Percentiles rank a stretch among this genome's conserved stretches.
phyloP scores from a whole-genome alignment of 129 eudicot genomes.

The Artemisia argyi region DNA sequence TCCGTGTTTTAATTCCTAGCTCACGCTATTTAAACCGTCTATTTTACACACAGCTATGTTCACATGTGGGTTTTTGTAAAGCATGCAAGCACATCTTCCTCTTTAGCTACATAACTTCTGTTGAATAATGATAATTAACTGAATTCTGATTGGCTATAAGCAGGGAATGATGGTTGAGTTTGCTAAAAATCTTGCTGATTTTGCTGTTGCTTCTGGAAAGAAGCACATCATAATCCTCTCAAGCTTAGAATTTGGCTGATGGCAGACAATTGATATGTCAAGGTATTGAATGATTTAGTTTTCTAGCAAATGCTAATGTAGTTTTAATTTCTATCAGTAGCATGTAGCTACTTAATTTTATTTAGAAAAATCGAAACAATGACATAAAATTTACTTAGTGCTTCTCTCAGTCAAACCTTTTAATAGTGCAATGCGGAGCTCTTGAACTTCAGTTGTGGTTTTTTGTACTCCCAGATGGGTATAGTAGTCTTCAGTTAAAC shows the following conservation, averaged over 20 bases:
- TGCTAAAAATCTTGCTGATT: conserved; percentile 81
- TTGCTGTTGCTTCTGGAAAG: conserved; percentile 82
- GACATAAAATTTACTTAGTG: background rate
- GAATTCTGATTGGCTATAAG: no score
- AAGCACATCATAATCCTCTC: conserved; percentile 83
- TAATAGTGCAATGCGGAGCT: background rate
- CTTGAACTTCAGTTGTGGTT: background rate
- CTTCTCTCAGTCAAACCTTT: background rate
- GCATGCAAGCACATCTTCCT: no score
- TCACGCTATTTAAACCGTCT: no score
- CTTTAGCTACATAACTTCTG: no score
- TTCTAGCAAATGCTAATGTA: background rate
- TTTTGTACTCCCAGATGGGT: background rate
- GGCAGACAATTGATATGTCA: conserved; percentile 91
- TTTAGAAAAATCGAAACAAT: background rate
- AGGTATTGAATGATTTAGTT: conserved; percentile 43
- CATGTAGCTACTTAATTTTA: conserved; percentile 1
- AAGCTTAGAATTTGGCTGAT: conserved; percentile 94
- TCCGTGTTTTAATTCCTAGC: no score
- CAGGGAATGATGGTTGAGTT: no score
- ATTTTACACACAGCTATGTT: no score
- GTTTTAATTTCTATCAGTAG: background rate
- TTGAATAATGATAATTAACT: no score
- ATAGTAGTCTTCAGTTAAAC: background rate
- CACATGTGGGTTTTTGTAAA: no score